A percentile compares a stretch with the other conserved stretches of the same genome.
Evolutionary conservation across 768 basidiomycete genomes (phyloP).

Genomic region (Psilocybe cubensis): DNA sequence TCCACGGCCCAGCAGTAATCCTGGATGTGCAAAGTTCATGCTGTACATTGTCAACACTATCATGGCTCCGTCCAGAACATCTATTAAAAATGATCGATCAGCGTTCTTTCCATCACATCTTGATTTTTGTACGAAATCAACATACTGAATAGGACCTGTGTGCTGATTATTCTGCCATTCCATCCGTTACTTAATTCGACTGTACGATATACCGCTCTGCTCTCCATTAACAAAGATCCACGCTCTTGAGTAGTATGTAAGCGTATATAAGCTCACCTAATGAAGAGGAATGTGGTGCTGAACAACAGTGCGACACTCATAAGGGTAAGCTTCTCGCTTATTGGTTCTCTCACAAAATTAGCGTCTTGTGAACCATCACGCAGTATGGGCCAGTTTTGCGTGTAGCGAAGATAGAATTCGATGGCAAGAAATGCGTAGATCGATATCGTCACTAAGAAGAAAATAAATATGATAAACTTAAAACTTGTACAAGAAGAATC

Average conservation of each 20-base stretch:
- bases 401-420: constrained; percentile 11
- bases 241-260: not conserved
- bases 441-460: constrained; percentile 40
- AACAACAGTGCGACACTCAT: constrained; percentile 13
- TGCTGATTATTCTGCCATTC: constrained; percentile 51
- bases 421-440: constrained; percentile 44
- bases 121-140: not conserved
- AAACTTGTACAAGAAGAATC: constrained; percentile 8
- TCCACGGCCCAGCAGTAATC: constrained; percentile 10
- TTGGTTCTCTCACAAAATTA: constrained; percentile 1
- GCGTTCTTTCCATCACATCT: no score
- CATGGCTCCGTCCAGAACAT: constrained; percentile 30
- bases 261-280: constrained; percentile 4
- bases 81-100: no score
- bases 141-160: constrained; percentile 43
- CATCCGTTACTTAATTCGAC: constrained; percentile 56
- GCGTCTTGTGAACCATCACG: not conserved
- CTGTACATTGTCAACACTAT: constrained; percentile 31
- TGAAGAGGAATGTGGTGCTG: constrained; percentile 17
- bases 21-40: constrained; percentile 31
- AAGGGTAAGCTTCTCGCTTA: constrained; percentile 6
- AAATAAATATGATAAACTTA: not conserved
- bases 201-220: constrained; percentile 54
- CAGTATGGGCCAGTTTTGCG: constrained; percentile 5
- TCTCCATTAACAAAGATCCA: not conserved